Evolutionary conservation across 1,284 basidiomycete species (phyloP).

Genomic region (Ustilago vetiveriae): DNA sequence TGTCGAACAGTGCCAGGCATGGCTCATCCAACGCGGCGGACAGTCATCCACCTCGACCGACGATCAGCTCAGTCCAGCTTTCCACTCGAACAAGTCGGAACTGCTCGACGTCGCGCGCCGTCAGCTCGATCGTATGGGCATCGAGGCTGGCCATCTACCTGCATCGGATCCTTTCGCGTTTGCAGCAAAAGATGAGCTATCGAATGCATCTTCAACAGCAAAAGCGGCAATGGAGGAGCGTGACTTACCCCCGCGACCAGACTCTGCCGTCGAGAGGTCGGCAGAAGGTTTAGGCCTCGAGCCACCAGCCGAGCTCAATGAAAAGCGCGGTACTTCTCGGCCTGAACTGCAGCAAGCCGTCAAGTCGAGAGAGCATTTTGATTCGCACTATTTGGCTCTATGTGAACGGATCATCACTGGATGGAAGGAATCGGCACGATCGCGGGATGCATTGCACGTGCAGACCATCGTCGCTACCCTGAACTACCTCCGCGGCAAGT

Average conservation of each 20-base stretch:
- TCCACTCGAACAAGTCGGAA: slow-evolving; percentile 75
- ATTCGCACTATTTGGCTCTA: slow-evolving; percentile 65
- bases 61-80: slow-evolving; percentile 48
- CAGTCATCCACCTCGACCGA: slow-evolving; percentile 10
- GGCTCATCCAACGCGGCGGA: slow-evolving; percentile 70
- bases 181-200: background rate
- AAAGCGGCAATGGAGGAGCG: slow-evolving; percentile 8
- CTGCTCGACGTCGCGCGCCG: slow-evolving; percentile 79
- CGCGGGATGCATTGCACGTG: slow-evolving; percentile 83
- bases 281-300: slow-evolving; percentile 10
- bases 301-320: slow-evolving; percentile 3
- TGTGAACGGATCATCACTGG: slow-evolving; percentile 84
- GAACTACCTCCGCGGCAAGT: slow-evolving; percentile 70
- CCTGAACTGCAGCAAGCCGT: slow-evolving; percentile 76
- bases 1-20: slow-evolving; percentile 82
- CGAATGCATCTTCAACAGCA: too few species aligned
- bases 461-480: slow-evolving; percentile 85
- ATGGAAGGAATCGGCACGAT: slow-evolving; percentile 79
- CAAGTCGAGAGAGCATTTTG: slow-evolving; percentile 67
- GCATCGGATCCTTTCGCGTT: slow-evolving; percentile 72
- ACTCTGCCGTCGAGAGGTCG: background rate
- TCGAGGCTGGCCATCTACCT: slow-evolving; percentile 78
- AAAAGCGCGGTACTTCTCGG: slow-evolving; percentile 66
- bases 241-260: slow-evolving; percentile 39
- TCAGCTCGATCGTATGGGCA: slow-evolving; percentile 84